phyloP scores from a whole-genome alignment of 768 basidiomycete species.

The Podaxis rugospora region DNA sequence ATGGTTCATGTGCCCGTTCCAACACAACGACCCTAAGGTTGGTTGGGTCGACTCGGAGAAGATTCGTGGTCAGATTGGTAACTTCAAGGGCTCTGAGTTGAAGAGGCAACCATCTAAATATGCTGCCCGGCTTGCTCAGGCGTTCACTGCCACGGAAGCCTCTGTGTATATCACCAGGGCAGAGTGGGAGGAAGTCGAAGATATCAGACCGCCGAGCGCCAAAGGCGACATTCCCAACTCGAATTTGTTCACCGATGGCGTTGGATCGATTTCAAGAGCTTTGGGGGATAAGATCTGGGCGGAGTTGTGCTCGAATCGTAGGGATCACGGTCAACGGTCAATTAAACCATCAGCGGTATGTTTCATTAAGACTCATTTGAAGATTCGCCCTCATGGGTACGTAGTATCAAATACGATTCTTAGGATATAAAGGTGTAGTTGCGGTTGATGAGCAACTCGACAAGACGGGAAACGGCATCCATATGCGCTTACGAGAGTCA shows the following conservation, averaged over 20 bases:
- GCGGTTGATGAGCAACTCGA: conserved; percentile 55
- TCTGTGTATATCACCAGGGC: conserved; percentile 50
- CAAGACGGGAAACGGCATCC: conserved; percentile 40
- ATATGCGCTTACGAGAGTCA: conserved; percentile 65
- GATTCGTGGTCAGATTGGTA: conserved; percentile 63
- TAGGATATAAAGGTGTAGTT: conserved; percentile 83
- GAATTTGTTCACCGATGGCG: conserved; percentile 69
- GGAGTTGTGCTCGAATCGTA: conserved; percentile 42
- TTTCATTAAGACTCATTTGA: not conserved
- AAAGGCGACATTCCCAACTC: conserved; percentile 11
- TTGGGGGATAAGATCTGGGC: conserved; percentile 60
- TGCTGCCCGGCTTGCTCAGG: conserved; percentile 80
- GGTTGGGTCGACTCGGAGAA: conserved; percentile 46
- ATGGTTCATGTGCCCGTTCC: conserved; percentile 74
- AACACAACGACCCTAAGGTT: conserved; percentile 29
- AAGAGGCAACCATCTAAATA: conserved; percentile 67
- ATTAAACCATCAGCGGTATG: conserved; percentile 60
- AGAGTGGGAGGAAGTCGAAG: conserved; percentile 50
- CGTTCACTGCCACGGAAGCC: conserved; percentile 78
- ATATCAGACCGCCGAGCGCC: conserved; percentile 49
- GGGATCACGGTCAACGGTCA: conserved; percentile 24
- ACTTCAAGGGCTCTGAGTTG: conserved; percentile 51
- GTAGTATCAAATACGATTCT: conserved; percentile 76
- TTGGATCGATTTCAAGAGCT: conserved; percentile 68
- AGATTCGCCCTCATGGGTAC: not conserved